Evolutionary conservation across 345 rosid genomes (phyloP).

Genomic region (Conringia planisiliqua): DNA sequence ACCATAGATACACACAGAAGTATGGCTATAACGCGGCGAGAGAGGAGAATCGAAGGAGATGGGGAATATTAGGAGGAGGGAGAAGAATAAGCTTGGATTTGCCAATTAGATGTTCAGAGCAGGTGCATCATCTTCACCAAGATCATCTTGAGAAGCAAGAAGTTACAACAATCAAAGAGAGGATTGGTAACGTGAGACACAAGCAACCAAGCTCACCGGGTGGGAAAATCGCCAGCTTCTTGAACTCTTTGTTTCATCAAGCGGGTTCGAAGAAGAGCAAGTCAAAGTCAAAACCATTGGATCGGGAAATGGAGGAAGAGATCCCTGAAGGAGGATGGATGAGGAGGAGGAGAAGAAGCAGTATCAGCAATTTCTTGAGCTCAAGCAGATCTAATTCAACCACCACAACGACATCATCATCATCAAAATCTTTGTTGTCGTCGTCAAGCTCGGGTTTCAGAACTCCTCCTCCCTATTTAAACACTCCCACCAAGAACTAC

Average conservation of each 20-base stretch:
- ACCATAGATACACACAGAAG: slow-evolving; percentile 39
- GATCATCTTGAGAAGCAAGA: slow-evolving; percentile 40
- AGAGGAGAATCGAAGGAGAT: slow-evolving; percentile 51
- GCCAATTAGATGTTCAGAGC: slow-evolving; percentile 46
- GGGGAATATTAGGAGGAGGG: slow-evolving; percentile 38
- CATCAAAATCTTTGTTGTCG: slow-evolving; percentile 53
- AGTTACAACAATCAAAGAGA: slow-evolving; percentile 42
- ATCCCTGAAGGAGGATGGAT: slow-evolving; percentile 34
- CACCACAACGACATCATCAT: slow-evolving; percentile 26
- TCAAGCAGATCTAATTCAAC: slow-evolving; percentile 43
- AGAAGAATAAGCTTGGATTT: slow-evolving; percentile 71
- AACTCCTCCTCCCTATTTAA: slow-evolving; percentile 63
- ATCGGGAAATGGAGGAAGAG: slow-evolving; percentile 51
- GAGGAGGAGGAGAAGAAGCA: slow-evolving; percentile 78
- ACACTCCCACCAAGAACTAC: slow-evolving; percentile 59
- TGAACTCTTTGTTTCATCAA: slow-evolving; percentile 84
- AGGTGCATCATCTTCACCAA: slow-evolving; percentile 30
- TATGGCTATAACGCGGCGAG: slow-evolving; percentile 21
- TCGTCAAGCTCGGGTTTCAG: slow-evolving; percentile 70
- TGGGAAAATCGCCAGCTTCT: slow-evolving; percentile 77
- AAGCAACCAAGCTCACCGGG: slow-evolving; percentile 95
- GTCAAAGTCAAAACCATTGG: slow-evolving; percentile 37
- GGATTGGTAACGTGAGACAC: slow-evolving; percentile 42
- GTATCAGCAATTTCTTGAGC: slow-evolving; percentile 82
- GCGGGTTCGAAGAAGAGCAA: slow-evolving; percentile 73